Conservation (phyloP, 345 rosid genomes). For the Passiflora organensis region DNA sequence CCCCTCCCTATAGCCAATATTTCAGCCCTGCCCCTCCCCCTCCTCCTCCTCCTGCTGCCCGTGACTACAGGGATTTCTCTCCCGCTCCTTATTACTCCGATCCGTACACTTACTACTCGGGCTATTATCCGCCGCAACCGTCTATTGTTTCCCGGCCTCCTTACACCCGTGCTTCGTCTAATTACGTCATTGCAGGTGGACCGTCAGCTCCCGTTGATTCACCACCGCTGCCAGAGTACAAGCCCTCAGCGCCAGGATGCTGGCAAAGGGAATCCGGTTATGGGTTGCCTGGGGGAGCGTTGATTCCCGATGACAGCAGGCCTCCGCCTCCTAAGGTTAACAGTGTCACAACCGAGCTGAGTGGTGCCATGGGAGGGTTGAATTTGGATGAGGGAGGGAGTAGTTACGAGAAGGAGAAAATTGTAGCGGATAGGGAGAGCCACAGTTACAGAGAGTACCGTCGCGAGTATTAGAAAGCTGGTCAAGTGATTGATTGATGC, state of each 20-base stretch:
- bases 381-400: slow-evolving; percentile 40
- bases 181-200: slow-evolving; percentile 19
- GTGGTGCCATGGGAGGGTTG: slow-evolving; percentile 25
- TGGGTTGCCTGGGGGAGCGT: slow-evolving; percentile 38
- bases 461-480: slow-evolving; percentile 28
- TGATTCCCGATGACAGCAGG: slow-evolving; percentile 44
- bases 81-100: slow-evolving; percentile 22
- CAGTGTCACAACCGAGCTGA: background rate
- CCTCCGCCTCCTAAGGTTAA: slow-evolving; percentile 30
- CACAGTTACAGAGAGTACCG: slow-evolving; percentile 36
- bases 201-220: slow-evolving; percentile 52
- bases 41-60: slow-evolving; percentile 18
- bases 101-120: slow-evolving; percentile 28
- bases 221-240: slow-evolving; percentile 33
- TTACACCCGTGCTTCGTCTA: slow-evolving; percentile 30
- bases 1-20: slow-evolving; percentile 36
- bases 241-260: slow-evolving; percentile 20
- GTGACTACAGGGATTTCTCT: slow-evolving; percentile 39
- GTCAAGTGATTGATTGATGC: background rate
- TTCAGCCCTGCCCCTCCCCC: slow-evolving; percentile 44
- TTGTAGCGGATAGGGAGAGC: slow-evolving; percentile 25
- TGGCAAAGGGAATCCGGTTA: slow-evolving; percentile 24
- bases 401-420: slow-evolving; percentile 26
- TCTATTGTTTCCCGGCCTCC: slow-evolving; percentile 41
- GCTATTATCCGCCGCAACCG: slow-evolving; percentile 30